phyloP scores from a whole-genome alignment of 768 basidiomycete genomes.

The Lactarius akahatsu region DNA sequence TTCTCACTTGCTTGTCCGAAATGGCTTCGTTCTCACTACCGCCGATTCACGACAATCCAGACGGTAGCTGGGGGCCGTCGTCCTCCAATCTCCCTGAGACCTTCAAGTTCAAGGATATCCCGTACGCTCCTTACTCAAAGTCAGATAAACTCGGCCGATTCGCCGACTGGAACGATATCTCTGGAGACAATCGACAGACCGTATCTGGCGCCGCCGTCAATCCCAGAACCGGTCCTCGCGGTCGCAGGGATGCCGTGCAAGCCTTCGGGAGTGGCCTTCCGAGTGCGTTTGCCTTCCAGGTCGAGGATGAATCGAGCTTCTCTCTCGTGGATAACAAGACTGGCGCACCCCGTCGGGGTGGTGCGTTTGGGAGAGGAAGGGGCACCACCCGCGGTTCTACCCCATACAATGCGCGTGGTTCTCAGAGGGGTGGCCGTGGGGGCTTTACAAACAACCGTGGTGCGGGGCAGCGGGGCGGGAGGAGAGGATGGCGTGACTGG shows the following conservation, averaged over 20 bases:
- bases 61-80: constrained; percentile 91
- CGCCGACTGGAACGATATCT: constrained; percentile 93
- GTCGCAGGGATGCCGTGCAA: constrained; percentile 74
- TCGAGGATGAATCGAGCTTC: constrained; percentile 96
- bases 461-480: constrained; percentile 51
- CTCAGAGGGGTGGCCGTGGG: constrained; percentile 46
- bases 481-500: constrained; percentile 90
- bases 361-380: constrained; percentile 56
- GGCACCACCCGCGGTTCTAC: constrained; percentile 38
- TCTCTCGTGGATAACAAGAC: constrained; percentile 92
- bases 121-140: constrained; percentile 98
- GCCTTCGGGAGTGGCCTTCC: constrained; percentile 89
- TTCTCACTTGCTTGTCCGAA: not conserved
- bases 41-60: constrained; percentile 85
- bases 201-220: constrained; percentile 46
- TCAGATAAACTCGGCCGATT: constrained; percentile 96
- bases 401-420: constrained; percentile 45
- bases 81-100: constrained; percentile 80
- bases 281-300: constrained; percentile 94
- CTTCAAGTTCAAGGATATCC: constrained; percentile 98
- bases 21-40: constrained; percentile 88
- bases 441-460: constrained; percentile 44
- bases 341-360: constrained; percentile 68
- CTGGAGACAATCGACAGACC: constrained; percentile 60
- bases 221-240: constrained; percentile 46